A percentile compares a stretch with the other conserved stretches of the same genome.
These are phyloP conservation scores for Tolypocladium tropicale DNA, from an alignment of 2,329 filamentous ascomycete genomes.

Conservation along the genomic window DNA sequence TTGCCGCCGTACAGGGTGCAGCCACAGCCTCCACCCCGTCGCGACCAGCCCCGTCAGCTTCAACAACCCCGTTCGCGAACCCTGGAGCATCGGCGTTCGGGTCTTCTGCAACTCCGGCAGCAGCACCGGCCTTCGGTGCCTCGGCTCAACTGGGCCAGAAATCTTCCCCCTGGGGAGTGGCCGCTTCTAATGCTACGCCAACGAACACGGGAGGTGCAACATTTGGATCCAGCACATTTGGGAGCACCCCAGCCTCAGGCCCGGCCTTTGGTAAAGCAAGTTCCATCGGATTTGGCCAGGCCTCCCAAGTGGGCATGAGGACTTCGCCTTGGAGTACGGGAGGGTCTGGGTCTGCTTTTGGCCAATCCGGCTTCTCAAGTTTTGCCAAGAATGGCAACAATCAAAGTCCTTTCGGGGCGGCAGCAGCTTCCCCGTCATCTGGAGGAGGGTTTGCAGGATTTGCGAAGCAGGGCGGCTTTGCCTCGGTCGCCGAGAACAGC, in stretches of 20 bases:
- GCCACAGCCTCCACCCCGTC: conserved; percentile 17
- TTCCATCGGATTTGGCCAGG: conserved; percentile 42
- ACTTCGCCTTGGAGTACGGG: conserved; percentile 42
- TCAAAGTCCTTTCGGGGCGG: conserved; percentile 24
- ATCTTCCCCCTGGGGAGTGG: conserved; percentile 39
- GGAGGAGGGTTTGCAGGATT: conserved; percentile 46
- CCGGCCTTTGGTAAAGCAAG: conserved; percentile 40
- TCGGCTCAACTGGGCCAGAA: conserved; percentile 38
- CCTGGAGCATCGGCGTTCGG: conserved; percentile 29
- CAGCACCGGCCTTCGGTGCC: conserved; percentile 35
- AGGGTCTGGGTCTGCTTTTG: conserved; percentile 36
- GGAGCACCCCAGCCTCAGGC: conserved; percentile 21
- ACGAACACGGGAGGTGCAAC: conserved; percentile 22
- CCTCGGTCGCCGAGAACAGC: conserved; percentile 29
- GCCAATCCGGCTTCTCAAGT: conserved; percentile 39
- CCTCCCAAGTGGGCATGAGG: conserved; percentile 35
- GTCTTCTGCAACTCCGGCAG: conserved; percentile 18
- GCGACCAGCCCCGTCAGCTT: conserved; percentile 14
- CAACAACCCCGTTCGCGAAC: conserved; percentile 21
- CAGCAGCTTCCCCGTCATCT: conserved; percentile 21
- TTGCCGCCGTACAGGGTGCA: conserved; percentile 39
- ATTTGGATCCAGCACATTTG: conserved; percentile 38
- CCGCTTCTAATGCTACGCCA: conserved; percentile 17
- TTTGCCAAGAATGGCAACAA: conserved; percentile 23
- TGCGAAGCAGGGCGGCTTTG: conserved; percentile 45